These are phyloP conservation scores for Trichoderma aggressivum DNA, from an alignment of 2,329 filamentous ascomycete genomes.

Conservation along the genomic window DNA sequence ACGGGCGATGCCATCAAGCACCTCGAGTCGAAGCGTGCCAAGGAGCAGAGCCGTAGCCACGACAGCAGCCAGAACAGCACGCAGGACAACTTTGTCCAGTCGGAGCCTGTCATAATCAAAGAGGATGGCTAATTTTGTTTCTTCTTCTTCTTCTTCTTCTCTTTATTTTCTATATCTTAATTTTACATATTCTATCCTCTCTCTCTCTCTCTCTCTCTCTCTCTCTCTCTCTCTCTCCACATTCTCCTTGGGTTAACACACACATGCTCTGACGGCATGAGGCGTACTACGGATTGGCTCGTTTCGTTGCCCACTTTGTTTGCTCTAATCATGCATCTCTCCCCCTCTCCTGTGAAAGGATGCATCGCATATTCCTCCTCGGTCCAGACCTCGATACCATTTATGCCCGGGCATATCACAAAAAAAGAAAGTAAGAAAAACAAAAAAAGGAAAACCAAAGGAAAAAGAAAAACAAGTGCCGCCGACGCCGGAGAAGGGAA, in stretches of 20 bases:
- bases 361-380: background rate
- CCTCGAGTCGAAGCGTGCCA: conserved; percentile 31
- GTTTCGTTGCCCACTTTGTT: background rate
- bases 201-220: too few species aligned
- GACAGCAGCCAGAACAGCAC: conserved; percentile 4
- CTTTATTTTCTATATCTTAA: background rate
- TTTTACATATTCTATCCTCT: background rate
- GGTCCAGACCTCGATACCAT: background rate
- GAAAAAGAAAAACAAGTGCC: background rate
- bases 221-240: too few species aligned
- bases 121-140: background rate
- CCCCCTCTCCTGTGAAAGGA: background rate
- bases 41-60: conserved; percentile 16
- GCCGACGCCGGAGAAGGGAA: background rate
- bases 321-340: background rate
- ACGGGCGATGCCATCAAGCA: conserved; percentile 57
- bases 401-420: background rate
- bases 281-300: background rate
- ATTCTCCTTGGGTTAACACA: background rate
- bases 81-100: background rate
- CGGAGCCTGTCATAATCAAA: background rate
- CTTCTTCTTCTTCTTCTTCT: too few species aligned
- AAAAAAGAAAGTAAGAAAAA: background rate
- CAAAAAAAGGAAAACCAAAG: background rate
- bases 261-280: background rate